Evolutionary conservation across 1,284 basidiomycete genomes (phyloP), one percentile per base, ranked within the genome.

Genomic region (Afroboletus lepidellus): DNA sequence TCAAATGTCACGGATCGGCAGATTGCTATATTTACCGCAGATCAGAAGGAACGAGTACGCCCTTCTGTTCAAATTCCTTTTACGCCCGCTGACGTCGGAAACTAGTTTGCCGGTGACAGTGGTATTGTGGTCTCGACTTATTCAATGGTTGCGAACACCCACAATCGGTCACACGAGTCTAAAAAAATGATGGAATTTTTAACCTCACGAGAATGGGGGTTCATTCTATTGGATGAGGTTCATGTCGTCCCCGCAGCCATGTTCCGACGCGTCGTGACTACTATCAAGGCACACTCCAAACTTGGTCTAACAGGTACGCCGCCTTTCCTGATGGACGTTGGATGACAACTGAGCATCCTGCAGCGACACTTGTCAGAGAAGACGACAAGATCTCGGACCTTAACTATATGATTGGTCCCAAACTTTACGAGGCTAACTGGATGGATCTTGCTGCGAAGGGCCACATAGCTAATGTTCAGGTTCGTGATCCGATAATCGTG

Each of bases 391-490:
- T 99, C 63, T 90, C 92, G 29, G 97, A 99, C 74, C 77, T 99
- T 53, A 98, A 98, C 69, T 99, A 98, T 69, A 91, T 99, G 81
- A 98, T 99, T 66, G 97, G 97, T 1, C 97, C 97, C 5, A 99
- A 99, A 74, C 79, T 99, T 41, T 99, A 99, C 70, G 97, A 99
- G 73, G 97, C 97, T 8, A 99, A 99, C 70, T 99, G 97, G 97
- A 99, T 99, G 96, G 97, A 99, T 72, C 84, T 99, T 60, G 97
- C 97, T 29, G 94, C 94, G 54, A 98, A 99, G 71, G 97, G 97
- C 0, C 97, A 99, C 71, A 99, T 99, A 66, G 97, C 97, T 5
- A 99, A 97, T 61, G 97, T 99, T 20, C 97, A 98, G 82, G 92
- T 92, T 69, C 57, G 80, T 64, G 42, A 51, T 41, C 41, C 11